Evolutionary conservation across 2,329 filamentous ascomycete species (phyloP), one percentile per base, ranked within the genome.

Genomic region (Hypoxylon sp.): DNA sequence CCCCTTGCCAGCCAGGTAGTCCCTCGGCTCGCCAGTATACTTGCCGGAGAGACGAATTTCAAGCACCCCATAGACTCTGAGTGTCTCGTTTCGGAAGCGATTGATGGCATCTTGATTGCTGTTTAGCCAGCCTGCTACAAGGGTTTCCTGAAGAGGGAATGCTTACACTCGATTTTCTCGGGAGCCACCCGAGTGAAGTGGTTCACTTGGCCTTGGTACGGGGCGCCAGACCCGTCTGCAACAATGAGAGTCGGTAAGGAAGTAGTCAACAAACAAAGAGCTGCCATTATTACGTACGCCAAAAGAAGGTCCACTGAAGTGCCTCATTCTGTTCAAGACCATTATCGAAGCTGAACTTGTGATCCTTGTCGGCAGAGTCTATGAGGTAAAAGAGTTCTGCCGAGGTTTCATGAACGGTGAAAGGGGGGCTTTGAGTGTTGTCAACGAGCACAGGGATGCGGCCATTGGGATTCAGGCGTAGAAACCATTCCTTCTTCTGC

Each of bases 401-500:
- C 0, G 82, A 85, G 0, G 85, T 86, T 74, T 88, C 86, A 74
- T 85, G 82, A 32, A 87, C 82, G 1, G 84, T 73, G 75, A 86
- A 86, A 1, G 84, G 85, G 10, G 83, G 82, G 6, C 72, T 78
- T 68, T 82, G 77, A 24, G 77, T 82, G 74, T 86, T 85, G 76
- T 87, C 85, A 57, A 86, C 72, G n/a, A 86, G 71, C 35, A 84
- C 76, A 1, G 84, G 85, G 67, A 86, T 87, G 52, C 83, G 80
- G 24, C 82, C 83, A 67, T 84, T 84, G 44, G 82, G 81, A 60
- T 86, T 80, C 10, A 86, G 76, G 11, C 79, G 76, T 3, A 86
- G 77, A 71, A 85, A 86, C 83, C 83, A 87, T 52, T 87, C 85
- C 62, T 86, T 84, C 79, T 87, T 87, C 72, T 87, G 85, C 68